These are phyloP conservation scores for Cucumis melo DNA, from an alignment of 306 rosid genomes.

Conservation along the genomic window DNA sequence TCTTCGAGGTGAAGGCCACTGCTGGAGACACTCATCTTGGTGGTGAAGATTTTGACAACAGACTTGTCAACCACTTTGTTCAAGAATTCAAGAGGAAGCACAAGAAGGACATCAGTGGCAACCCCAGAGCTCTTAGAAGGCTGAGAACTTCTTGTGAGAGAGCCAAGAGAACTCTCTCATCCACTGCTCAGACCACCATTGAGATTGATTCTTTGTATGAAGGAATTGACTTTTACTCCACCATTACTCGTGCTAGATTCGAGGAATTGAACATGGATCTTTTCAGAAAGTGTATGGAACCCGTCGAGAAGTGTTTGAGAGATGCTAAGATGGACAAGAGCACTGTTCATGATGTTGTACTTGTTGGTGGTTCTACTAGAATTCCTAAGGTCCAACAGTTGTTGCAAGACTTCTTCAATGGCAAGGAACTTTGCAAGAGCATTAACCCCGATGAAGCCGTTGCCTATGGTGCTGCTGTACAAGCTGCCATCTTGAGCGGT, in stretches of 20 bases:
- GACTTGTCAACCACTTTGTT: slow-evolving; percentile 60
- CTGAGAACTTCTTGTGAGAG: slow-evolving; percentile 58
- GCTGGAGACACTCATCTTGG: slow-evolving; percentile 72
- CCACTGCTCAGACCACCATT: slow-evolving; percentile 57
- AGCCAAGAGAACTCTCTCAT: slow-evolving; percentile 47
- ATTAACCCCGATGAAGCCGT: slow-evolving; percentile 68
- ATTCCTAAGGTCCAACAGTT: slow-evolving; percentile 65
- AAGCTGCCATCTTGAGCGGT: slow-evolving; percentile 55
- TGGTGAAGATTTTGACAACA: slow-evolving; percentile 55
- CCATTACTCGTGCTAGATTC: slow-evolving; percentile 57
- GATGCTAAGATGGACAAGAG: slow-evolving; percentile 67
- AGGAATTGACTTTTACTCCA: slow-evolving; percentile 55
- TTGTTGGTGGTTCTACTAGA: slow-evolving; percentile 65
- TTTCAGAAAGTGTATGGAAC: slow-evolving; percentile 60
- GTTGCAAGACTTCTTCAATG: slow-evolving; percentile 48
- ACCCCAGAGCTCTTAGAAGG: slow-evolving; percentile 59
- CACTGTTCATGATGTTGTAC: slow-evolving; percentile 45
- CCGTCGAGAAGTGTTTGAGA: slow-evolving; percentile 60
- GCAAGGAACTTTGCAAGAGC: slow-evolving; percentile 66
- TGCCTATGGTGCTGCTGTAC: slow-evolving; percentile 65
- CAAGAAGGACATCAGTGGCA: slow-evolving; percentile 62
- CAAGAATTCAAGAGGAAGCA: slow-evolving; percentile 63
- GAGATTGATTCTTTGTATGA: slow-evolving; percentile 63
- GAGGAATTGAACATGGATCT: slow-evolving; percentile 69
- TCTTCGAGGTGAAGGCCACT: slow-evolving; percentile 63